Conservation (phyloP, 2,329 filamentous ascomycete species). For the Didymosphaeria variabile region DNA sequence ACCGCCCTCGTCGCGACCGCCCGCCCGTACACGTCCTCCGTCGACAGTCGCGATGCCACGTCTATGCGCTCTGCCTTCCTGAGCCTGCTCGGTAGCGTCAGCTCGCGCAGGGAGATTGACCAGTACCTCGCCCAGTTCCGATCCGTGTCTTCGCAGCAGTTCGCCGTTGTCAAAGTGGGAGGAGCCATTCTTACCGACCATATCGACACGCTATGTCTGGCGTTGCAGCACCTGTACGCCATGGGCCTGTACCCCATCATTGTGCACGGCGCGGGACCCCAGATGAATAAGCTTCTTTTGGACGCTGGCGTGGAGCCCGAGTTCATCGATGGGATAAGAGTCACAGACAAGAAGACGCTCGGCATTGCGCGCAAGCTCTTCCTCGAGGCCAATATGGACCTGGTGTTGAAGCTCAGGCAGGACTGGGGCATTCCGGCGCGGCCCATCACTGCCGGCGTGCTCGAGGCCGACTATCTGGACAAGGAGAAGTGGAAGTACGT, state of each 20-base stretch:
- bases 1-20: constrained; percentile 43
- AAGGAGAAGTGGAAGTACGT: constrained; percentile 96
- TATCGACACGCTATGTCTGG: constrained; percentile 88
- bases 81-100: constrained; percentile 92
- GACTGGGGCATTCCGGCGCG: constrained; percentile 87
- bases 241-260: constrained; percentile 95
- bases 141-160: constrained; percentile 94
- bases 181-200: constrained; percentile 96
- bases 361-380: constrained; percentile 92
- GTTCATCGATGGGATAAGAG: constrained; percentile 94
- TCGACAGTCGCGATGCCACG: constrained; percentile 42
- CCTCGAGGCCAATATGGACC: constrained; percentile 91
- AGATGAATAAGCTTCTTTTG: constrained; percentile 91
- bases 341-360: constrained; percentile 95
- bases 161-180: constrained; percentile 97
- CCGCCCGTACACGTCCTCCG: constrained; percentile 44
- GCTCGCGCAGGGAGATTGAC: constrained; percentile 94
- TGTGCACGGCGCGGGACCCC: constrained; percentile 92
- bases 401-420: constrained; percentile 84
- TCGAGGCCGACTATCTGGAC: constrained; percentile 93
- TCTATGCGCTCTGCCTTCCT: constrained; percentile 74
- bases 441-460: constrained; percentile 88
- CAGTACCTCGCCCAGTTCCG: constrained; percentile 98
- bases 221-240: constrained; percentile 90
- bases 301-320: constrained; percentile 92